Evolutionary conservation across 345 rosid genomes (phyloP).

Genomic region (Psidium guajava): DNA sequence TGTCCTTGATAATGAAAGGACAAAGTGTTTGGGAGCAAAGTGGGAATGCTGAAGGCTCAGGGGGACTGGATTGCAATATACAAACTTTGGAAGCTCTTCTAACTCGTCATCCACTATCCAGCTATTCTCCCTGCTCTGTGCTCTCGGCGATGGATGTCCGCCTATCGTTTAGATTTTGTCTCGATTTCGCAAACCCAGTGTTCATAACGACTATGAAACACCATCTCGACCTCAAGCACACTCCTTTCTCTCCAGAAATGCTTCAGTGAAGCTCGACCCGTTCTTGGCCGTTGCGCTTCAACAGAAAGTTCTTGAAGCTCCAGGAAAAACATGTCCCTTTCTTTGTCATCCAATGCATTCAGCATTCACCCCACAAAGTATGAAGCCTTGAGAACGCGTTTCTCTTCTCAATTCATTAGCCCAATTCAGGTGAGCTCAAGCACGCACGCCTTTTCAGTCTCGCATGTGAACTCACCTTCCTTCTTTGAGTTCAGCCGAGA

Average conservation of each 20-base stretch:
- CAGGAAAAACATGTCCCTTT: constrained; percentile 22
- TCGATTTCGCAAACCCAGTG: not conserved
- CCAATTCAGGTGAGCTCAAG: constrained; percentile 46
- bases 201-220: not conserved
- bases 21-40: not conserved
- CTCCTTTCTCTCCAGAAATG: not conserved
- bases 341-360: constrained; percentile 33
- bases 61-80: not conserved
- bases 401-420: constrained; percentile 26
- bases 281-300: not conserved
- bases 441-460: constrained; percentile 9
- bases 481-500: constrained; percentile 15
- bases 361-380: constrained; percentile 17
- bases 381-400: constrained; percentile 16
- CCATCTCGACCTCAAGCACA: not conserved
- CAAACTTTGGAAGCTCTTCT: not conserved
- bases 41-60: not conserved
- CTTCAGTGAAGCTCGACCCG: not conserved
- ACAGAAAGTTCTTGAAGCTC: not conserved
- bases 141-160: not conserved
- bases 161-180: constrained; percentile 3
- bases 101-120: not conserved
- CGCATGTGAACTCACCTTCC: constrained; percentile 1
- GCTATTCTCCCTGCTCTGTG: not conserved
- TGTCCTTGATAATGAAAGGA: not conserved